Conservation (phyloP, 2,329 filamentous ascomycete species). For the Exophiala bonariae region DNA sequence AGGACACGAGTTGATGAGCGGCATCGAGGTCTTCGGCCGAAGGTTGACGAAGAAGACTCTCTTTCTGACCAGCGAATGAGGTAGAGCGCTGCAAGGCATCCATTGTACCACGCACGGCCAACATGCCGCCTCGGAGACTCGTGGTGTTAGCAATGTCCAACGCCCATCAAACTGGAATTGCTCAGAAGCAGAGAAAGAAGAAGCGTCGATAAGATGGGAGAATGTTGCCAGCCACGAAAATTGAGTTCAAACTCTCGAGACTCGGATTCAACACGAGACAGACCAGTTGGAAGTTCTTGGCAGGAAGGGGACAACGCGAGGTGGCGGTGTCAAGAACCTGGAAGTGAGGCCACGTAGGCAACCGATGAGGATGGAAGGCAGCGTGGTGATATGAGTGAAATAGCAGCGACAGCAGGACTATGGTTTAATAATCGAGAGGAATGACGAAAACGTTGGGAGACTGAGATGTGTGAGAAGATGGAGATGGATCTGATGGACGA, state of each 20-base stretch:
- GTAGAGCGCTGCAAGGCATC: slow-evolving; percentile 24
- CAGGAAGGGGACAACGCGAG: no score
- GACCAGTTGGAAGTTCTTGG: no score
- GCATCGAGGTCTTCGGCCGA: slow-evolving; percentile 49
- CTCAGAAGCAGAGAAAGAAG: neutral
- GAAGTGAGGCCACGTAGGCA: neutral
- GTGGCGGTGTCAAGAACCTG: no score
- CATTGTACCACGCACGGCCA: slow-evolving; percentile 28
- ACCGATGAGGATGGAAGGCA: neutral
- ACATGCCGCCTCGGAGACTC: slow-evolving; percentile 23
- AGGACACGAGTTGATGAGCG: slow-evolving; percentile 49
- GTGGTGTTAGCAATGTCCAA: slow-evolving; percentile 10
- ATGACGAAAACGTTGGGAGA: no score
- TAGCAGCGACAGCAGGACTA: no score
- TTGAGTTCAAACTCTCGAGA: no score
- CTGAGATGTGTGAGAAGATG: no score
- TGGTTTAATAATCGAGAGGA: no score
- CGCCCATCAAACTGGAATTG: slow-evolving; percentile 9
- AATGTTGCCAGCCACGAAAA: neutral
- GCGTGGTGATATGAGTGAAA: neutral
- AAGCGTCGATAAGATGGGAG: neutral
- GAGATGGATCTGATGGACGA: no score
- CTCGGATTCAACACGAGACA: no score
- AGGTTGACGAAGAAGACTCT: slow-evolving; percentile 40
- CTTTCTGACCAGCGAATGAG: slow-evolving; percentile 18